These are phyloP conservation scores for Flaveria trinervia DNA, from an alignment of 129 eudicot genomes.

Conservation along the genomic window DNA sequence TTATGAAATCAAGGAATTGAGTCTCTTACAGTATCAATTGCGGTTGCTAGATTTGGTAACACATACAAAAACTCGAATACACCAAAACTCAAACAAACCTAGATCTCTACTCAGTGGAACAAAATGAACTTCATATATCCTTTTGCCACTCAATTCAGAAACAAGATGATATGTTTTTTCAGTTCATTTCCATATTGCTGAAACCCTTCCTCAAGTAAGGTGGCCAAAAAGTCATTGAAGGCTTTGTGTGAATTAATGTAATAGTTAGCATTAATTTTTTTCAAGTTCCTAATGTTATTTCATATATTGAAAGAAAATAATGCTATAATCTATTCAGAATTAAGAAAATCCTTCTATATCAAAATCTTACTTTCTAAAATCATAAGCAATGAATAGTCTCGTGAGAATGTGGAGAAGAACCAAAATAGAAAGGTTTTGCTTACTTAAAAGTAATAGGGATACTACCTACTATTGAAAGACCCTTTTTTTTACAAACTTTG, in stretches of 20 bases:
- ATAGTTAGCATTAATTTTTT: background rate
- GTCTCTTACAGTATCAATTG: too few species aligned
- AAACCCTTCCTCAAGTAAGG: slow-evolving; percentile 33
- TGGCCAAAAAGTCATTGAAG: background rate
- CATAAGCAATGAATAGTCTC: too few species aligned
- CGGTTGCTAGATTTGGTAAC: too few species aligned
- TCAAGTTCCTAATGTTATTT: background rate
- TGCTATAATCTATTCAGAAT: background rate
- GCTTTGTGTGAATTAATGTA: slow-evolving; percentile 9
- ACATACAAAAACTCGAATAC: too few species aligned
- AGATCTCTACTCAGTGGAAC: background rate
- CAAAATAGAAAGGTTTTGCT: too few species aligned
- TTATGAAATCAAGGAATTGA: too few species aligned
- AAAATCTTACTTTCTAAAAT: background rate
- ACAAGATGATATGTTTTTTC: slow-evolving; percentile 28
- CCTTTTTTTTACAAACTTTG: too few species aligned
- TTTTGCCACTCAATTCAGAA: slow-evolving; percentile 35
- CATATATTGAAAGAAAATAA: background rate
- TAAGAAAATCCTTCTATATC: background rate
- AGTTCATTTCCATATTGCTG: slow-evolving; percentile 16
- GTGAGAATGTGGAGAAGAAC: too few species aligned
- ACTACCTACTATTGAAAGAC: too few species aligned
- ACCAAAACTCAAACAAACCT: too few species aligned
- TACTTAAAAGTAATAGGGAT: too few species aligned
- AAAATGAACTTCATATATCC: slow-evolving; percentile 35